Evolutionary conservation across 116 monocot species (phyloP).

Genomic region (Papilionanthe hybrid): DNA sequence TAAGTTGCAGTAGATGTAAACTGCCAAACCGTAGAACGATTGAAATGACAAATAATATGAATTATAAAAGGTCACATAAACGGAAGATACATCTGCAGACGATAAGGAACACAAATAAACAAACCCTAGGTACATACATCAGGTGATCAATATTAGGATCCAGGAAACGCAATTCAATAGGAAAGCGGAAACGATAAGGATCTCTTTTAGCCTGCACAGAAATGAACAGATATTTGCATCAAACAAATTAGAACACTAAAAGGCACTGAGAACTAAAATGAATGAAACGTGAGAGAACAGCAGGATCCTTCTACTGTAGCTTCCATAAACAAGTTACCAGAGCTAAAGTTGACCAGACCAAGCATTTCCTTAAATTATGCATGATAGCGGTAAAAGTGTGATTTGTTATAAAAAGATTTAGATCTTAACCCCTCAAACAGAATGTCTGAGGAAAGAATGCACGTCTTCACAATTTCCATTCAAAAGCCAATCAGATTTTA

Average conservation of each 20-base stretch:
- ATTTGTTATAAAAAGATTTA: too few relatives aligned
- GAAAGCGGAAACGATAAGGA: constrained; percentile 89
- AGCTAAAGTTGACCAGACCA: too few relatives aligned
- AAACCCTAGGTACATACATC: constrained; percentile 51
- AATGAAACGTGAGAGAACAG: too few relatives aligned
- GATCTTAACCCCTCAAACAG: too few relatives aligned
- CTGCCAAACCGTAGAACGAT: neutral
- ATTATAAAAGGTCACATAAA: neutral
- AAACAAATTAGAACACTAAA: neutral
- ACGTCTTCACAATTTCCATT: too few relatives aligned
- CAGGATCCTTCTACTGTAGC: too few relatives aligned
- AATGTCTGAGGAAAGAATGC: too few relatives aligned
- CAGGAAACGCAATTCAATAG: constrained; percentile 91
- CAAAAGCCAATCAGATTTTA: too few relatives aligned
- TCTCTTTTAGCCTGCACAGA: constrained; percentile 85
- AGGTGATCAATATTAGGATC: constrained; percentile 95
- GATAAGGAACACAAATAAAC: neutral
- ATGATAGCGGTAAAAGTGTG: too few relatives aligned
- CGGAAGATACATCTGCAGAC: neutral
- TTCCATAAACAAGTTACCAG: too few relatives aligned
- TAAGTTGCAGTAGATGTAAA: neutral
- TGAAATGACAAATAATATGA: neutral
- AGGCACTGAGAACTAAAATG: neutral
- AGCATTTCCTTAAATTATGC: too few relatives aligned
- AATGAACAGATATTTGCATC: constrained; percentile 6